These are phyloP conservation scores for Neurospora sp. DNA, from an alignment of 495 filamentous ascomycete genomes.

Conservation along the genomic window DNA sequence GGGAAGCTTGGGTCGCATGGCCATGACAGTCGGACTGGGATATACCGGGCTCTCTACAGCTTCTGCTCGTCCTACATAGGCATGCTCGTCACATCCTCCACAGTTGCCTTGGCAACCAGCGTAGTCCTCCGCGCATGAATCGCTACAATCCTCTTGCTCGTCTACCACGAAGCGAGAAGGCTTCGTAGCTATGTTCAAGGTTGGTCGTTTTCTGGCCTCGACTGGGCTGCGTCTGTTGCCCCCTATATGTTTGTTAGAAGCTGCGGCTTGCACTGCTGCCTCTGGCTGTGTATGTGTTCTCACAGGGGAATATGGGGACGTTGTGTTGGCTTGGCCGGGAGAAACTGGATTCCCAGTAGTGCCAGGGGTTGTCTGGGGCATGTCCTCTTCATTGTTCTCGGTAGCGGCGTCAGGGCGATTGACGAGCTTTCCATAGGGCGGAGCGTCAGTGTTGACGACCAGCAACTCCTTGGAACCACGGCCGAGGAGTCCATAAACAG, in stretches of 20 bases:
- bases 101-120: slow-evolving; percentile 1
- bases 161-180: not conserved
- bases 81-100: slow-evolving; percentile 3
- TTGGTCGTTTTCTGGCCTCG: not conserved
- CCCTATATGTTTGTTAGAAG: not conserved
- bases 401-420: slow-evolving; percentile 4
- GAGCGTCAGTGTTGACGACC: slow-evolving; percentile 47
- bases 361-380: not conserved
- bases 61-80: not conserved
- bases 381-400: not conserved
- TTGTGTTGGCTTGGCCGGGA: not conserved
- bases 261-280: not conserved
- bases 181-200: not conserved
- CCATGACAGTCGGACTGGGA: slow-evolving; percentile 4
- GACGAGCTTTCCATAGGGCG: slow-evolving; percentile 20
- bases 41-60: slow-evolving; percentile 4
- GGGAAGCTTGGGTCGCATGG: slow-evolving; percentile 11
- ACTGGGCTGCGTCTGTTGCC: not conserved
- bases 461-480: slow-evolving; percentile 55
- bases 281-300: not conserved
- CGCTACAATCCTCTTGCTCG: not conserved
- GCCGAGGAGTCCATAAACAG: slow-evolving; percentile 55
- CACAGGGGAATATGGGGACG: not conserved
- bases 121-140: not conserved
- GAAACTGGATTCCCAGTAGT: not conserved